Percentiles rank a stretch among this genome's conserved stretches.
These are phyloP conservation scores for Leishmania arabica DNA, from an alignment of 208 protist genomes.

Conservation along the genomic window DNA sequence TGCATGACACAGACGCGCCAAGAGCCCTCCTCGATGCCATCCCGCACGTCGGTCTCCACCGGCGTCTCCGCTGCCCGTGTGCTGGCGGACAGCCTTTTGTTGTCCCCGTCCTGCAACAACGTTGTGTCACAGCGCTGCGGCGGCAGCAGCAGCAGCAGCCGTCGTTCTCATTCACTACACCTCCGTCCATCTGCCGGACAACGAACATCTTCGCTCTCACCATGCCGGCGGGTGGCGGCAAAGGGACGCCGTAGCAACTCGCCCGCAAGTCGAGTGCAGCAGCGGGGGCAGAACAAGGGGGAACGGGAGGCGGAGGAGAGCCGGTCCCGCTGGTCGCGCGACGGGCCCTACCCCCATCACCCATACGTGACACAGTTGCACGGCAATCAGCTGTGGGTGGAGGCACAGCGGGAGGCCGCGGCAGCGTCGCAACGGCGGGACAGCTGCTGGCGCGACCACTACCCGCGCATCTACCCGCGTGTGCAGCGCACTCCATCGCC, in stretches of 20 bases:
- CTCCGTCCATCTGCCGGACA: too few relatives aligned
- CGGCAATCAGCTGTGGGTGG: slow-evolving; percentile 18
- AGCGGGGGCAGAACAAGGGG: neutral
- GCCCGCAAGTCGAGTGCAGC: neutral
- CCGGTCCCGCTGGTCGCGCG: neutral
- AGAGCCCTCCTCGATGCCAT: neutral
- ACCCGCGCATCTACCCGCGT: neutral
- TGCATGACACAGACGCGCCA: neutral
- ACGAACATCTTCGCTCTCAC: neutral
- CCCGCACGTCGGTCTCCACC: neutral
- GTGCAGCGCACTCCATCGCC: neutral
- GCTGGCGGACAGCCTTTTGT: neutral
- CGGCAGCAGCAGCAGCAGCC: neutral
- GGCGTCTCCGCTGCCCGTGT: neutral
- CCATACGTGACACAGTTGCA: slow-evolving; percentile 20
- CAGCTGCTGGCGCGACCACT: slow-evolving; percentile 14
- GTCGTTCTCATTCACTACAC: neutral
- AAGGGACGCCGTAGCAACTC: neutral
- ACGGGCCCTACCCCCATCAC: neutral
- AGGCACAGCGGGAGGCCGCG: slow-evolving; percentile 5
- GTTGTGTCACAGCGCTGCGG: neutral
- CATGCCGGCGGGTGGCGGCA: neutral
- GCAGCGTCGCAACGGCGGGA: slow-evolving; percentile 16
- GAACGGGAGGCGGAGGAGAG: neutral
- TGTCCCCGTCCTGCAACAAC: neutral